phyloP scores from a whole-genome alignment of 805 yeast genomes.

The Candida chilensis region DNA sequence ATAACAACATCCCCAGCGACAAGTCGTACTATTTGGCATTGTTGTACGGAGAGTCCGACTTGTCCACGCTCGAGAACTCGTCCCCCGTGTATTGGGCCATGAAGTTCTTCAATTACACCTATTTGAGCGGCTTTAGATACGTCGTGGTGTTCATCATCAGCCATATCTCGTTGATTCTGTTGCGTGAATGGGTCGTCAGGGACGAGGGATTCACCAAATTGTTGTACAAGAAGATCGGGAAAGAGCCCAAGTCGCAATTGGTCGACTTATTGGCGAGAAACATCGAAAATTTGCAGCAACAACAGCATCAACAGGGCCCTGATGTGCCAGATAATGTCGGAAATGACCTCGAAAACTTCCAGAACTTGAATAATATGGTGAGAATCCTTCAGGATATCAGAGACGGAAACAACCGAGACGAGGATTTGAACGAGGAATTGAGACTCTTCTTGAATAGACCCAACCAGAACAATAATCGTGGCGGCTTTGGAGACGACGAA shows the following conservation, averaged over 20 bases:
- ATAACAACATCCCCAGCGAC: constrained; percentile 38
- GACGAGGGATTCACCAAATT: constrained; percentile 62
- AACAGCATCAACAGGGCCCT: too few relatives aligned
- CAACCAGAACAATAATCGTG: background rate
- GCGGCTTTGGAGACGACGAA: constrained; percentile 3
- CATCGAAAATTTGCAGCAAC: too few relatives aligned
- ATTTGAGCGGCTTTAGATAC: constrained; percentile 25
- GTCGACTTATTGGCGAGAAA: too few relatives aligned
- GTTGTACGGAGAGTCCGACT: constrained; percentile 6
- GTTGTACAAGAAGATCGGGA: constrained; percentile 51
- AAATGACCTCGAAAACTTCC: too few relatives aligned
- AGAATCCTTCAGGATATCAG: too few relatives aligned
- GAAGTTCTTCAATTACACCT: constrained; percentile 19
- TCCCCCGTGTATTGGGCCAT: constrained; percentile 8
- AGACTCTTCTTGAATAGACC: background rate
- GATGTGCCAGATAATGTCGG: too few relatives aligned
- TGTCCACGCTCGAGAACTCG: constrained; percentile 3
- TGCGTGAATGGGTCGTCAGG: constrained; percentile 62
- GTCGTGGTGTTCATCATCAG: constrained; percentile 28
- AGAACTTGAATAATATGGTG: too few relatives aligned
- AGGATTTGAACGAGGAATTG: constrained; percentile 1
- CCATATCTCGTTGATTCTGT: constrained; percentile 40
- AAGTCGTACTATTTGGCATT: constrained; percentile 31
- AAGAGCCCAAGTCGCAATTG: constrained; percentile 33
- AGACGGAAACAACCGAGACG: background rate